Percentiles rank a stretch among this genome's conserved stretches.
Conservation (phyloP, 2,329 filamentous ascomycete species). For the Rhynchosporium agropyri region DNA sequence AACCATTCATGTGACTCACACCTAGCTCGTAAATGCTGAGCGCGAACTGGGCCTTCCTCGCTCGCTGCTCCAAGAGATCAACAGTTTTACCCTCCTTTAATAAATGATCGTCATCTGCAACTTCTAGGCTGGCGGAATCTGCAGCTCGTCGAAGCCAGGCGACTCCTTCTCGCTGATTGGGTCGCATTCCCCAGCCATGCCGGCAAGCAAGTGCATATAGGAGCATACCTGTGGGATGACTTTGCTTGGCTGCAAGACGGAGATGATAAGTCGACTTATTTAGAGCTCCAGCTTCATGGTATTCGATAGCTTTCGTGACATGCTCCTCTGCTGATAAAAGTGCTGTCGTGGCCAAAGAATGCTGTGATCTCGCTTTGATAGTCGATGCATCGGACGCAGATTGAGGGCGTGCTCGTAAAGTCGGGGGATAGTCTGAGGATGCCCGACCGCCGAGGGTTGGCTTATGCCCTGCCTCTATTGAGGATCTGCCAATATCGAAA, state of each 20-base stretch:
- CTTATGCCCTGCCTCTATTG: conserved; percentile 53
- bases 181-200: conserved; percentile 96
- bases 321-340: conserved; percentile 86
- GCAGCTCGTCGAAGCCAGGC: conserved; percentile 91
- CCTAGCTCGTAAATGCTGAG: conserved; percentile 95
- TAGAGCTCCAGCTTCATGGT: conserved; percentile 83
- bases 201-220: conserved; percentile 92
- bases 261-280: conserved; percentile 97
- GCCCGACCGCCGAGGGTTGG: conserved; percentile 47
- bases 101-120: conserved; percentile 77
- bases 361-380: conserved; percentile 49
- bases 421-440: conserved; percentile 48
- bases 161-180: conserved; percentile 87
- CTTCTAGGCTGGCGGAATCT: conserved; percentile 78
- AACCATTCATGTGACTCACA: conserved; percentile 96
- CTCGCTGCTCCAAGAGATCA: conserved; percentile 72
- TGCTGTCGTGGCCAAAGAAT: conserved; percentile 57
- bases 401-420: conserved; percentile 39
- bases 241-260: conserved; percentile 81
- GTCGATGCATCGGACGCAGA: conserved; percentile 39
- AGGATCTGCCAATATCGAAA: conserved; percentile 49
- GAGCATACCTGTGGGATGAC: conserved; percentile 91
- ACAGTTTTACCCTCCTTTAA: conserved; percentile 64
- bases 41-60: conserved; percentile 89
- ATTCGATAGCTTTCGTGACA: conserved; percentile 83